These are phyloP conservation scores for Saccharomycopsis oosterbeekiorum DNA, from an alignment of 805 yeast genomes.

Conservation along the genomic window DNA sequence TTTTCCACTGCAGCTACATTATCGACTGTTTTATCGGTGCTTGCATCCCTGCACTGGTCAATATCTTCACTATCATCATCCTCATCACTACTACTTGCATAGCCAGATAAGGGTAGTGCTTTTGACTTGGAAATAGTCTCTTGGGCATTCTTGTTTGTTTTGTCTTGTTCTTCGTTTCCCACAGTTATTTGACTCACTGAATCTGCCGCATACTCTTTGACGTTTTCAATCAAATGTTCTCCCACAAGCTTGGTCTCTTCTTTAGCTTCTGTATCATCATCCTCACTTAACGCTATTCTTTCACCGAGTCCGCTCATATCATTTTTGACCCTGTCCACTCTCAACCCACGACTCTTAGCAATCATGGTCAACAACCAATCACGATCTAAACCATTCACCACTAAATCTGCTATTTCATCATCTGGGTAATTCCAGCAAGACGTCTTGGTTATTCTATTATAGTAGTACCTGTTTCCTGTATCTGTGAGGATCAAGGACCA, in stretches of 20 bases:
- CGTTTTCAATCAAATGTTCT: background rate
- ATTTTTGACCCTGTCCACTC: slow-evolving; percentile 7
- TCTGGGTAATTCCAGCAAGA: slow-evolving; percentile 28
- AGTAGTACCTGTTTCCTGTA: slow-evolving; percentile 34
- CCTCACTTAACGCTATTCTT: no score
- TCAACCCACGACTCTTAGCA: slow-evolving; percentile 32
- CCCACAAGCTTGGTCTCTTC: slow-evolving; percentile 7
- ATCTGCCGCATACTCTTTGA: background rate
- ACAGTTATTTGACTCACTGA: slow-evolving; percentile 3
- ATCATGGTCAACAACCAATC: slow-evolving; percentile 25
- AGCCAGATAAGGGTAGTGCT: background rate
- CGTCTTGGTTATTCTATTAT: slow-evolving; percentile 24
- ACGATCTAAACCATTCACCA: slow-evolving; percentile 13
- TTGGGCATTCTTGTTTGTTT: background rate
- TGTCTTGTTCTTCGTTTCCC: background rate
- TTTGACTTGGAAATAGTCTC: background rate
- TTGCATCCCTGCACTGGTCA: background rate
- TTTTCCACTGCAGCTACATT: background rate
- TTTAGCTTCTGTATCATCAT: slow-evolving; percentile 3
- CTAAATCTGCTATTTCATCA: slow-evolving; percentile 19
- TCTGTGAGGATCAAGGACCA: slow-evolving; percentile 37
- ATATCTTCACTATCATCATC: background rate
- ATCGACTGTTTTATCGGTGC: background rate
- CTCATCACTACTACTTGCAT: background rate
- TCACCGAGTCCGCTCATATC: background rate